phyloP scores from a whole-genome alignment of 83 land plant species.

The Picea abies region DNA sequence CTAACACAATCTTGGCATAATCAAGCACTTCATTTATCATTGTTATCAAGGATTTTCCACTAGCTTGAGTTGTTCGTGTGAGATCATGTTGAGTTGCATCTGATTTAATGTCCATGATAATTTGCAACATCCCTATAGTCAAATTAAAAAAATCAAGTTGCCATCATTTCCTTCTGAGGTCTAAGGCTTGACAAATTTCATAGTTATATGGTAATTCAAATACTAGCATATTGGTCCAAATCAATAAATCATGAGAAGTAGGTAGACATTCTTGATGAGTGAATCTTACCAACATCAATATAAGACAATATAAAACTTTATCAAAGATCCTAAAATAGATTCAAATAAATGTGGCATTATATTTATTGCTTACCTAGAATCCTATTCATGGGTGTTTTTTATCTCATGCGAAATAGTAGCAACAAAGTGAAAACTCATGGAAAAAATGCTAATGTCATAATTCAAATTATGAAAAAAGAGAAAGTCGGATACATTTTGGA shows the following conservation, averaged over 20 bases:
- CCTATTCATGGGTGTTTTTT: constrained; percentile 89
- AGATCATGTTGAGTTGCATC: constrained; percentile 76
- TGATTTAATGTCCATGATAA: constrained; percentile 79
- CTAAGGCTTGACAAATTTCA: background rate
- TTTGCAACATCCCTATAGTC: constrained; percentile 74
- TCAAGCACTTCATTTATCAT: constrained; percentile 85
- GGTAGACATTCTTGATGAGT: background rate
- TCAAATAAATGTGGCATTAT: background rate
- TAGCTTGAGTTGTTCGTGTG: constrained; percentile 74
- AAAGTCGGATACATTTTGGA: background rate
- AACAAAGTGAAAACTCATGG: constrained; percentile 53
- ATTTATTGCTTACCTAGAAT: constrained; percentile 56
- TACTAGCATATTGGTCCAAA: background rate
- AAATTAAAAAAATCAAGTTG: background rate
- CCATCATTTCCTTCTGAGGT: background rate
- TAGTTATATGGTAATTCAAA: background rate
- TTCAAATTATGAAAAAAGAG: background rate
- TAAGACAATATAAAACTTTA: background rate
- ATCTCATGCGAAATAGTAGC: constrained; percentile 95
- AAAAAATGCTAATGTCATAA: background rate
- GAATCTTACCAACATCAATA: background rate
- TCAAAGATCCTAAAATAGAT: background rate
- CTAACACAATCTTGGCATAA: constrained; percentile 85
- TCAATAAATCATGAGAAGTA: background rate
- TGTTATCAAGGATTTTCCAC: constrained; percentile 74